Conservation (phyloP, 73 alveolate species). For the Blepharisma stoltei region DNA sequence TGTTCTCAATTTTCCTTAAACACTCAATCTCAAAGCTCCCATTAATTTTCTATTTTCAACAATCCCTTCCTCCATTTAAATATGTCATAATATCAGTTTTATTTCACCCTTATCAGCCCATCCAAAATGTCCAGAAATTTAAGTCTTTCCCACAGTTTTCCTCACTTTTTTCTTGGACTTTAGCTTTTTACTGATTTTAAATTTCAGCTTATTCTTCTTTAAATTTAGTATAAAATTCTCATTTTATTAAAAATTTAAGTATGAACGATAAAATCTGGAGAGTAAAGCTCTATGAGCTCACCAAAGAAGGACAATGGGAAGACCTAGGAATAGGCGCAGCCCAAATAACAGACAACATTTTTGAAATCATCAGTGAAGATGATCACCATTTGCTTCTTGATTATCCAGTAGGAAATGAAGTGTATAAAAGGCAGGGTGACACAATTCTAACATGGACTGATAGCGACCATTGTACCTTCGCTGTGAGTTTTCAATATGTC, state of each 20-base stretch:
- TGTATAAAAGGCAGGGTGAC: conserved; percentile 37
- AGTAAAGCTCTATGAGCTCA: conserved; percentile 55
- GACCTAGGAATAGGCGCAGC: conserved; percentile 65
- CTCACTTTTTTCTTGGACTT: no score
- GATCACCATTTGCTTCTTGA: conserved; percentile 15
- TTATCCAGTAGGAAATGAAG: conserved; percentile 37
- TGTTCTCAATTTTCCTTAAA: no score
- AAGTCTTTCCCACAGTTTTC: no score
- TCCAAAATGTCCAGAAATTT: no score
- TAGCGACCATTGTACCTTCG: conserved; percentile 31
- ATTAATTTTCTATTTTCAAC: no score
- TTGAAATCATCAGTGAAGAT: background rate
- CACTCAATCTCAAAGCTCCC: no score
- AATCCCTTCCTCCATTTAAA: no score
- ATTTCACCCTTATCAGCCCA: no score
- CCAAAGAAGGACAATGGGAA: conserved; percentile 57
- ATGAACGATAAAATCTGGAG: conserved; percentile 45
- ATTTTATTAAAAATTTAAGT: background rate
- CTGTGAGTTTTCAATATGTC: conserved; percentile 8
- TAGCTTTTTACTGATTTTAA: no score
- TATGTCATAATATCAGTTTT: no score
- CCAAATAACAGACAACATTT: conserved; percentile 32
- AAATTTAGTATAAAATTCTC: no score
- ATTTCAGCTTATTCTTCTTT: no score
- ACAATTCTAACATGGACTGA: conserved; percentile 64